phyloP scores from a whole-genome alignment of 75 land plant genomes.

The Sequoiadendron giganteum region DNA sequence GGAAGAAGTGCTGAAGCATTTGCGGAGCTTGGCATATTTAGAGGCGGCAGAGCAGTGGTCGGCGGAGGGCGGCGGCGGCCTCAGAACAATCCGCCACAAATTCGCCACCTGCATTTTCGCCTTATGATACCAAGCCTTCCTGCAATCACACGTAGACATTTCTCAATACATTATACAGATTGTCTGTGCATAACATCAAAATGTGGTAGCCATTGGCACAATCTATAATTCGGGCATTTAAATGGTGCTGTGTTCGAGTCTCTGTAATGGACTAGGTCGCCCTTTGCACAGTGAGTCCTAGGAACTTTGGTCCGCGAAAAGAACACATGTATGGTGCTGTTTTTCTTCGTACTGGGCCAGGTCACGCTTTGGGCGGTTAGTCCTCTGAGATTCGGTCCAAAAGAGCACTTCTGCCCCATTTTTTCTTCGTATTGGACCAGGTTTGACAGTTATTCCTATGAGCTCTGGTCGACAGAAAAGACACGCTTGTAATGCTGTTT shows the following conservation, averaged over 20 bases:
- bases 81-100: not conserved
- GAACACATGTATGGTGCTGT: too few species aligned
- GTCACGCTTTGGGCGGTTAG: too few species aligned
- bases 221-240: not conserved
- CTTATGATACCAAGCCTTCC: conserved; percentile 10
- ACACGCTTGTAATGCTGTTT: too few species aligned
- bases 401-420: too few species aligned
- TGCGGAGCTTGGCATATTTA: not conserved
- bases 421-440: too few species aligned
- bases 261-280: too few species aligned
- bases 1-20: conserved; percentile 10
- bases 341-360: too few species aligned
- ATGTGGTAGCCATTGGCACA: not conserved
- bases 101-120: conserved; percentile 9
- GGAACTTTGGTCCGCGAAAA: too few species aligned
- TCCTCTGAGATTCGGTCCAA: too few species aligned
- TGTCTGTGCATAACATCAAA: not conserved
- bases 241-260: not conserved
- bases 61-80: not conserved
- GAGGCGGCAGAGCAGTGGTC: not conserved
- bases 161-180: not conserved
- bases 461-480: too few species aligned
- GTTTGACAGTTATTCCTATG: too few species aligned
- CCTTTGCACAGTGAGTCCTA: too few species aligned
- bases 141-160: not conserved